phyloP scores from a whole-genome alignment of 768 basidiomycete genomes.

The Coprinopsis sp. region DNA sequence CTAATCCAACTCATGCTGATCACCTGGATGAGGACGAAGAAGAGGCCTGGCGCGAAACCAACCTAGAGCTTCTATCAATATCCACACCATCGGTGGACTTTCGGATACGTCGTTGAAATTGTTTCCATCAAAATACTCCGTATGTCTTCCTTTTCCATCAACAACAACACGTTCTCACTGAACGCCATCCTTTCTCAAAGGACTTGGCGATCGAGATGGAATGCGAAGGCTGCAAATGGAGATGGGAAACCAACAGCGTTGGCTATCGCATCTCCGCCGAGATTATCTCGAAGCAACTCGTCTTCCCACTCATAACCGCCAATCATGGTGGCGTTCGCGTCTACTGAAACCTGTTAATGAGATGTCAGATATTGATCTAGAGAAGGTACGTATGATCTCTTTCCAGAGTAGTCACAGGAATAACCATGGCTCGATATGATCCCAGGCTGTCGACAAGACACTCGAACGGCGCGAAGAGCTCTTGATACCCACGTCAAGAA shows the following conservation, averaged over 20 bases:
- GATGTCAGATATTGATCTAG: conserved; percentile 53
- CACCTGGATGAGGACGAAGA: conserved; percentile 39
- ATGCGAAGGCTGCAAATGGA: conserved; percentile 63
- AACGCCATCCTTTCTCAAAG: conserved; percentile 29
- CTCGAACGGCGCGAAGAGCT: conserved; percentile 62
- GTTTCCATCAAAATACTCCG: conserved; percentile 56
- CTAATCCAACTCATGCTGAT: conserved; percentile 39
- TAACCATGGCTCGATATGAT: neutral
- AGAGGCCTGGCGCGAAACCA: conserved; percentile 55
- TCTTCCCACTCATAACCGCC: conserved; percentile 69
- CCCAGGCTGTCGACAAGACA: conserved; percentile 64
- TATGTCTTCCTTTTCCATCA: conserved; percentile 21
- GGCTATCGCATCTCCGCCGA: conserved; percentile 65
- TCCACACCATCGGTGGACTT: conserved; percentile 61
- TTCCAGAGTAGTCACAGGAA: neutral
- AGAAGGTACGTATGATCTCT: conserved; percentile 48
- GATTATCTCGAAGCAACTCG: conserved; percentile 72
- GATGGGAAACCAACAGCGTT: conserved; percentile 69
- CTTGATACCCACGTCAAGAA: conserved; percentile 70
- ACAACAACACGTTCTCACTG: conserved; percentile 6
- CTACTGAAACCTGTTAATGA: conserved; percentile 52
- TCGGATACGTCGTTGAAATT: conserved; percentile 54
- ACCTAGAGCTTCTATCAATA: conserved; percentile 50
- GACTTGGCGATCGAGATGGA: conserved; percentile 63
- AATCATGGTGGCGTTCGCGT: conserved; percentile 65